Base-by-base conservation (phyloP, 1,284 basidiomycete genomes). In the Boletellus sp. region DNA sequence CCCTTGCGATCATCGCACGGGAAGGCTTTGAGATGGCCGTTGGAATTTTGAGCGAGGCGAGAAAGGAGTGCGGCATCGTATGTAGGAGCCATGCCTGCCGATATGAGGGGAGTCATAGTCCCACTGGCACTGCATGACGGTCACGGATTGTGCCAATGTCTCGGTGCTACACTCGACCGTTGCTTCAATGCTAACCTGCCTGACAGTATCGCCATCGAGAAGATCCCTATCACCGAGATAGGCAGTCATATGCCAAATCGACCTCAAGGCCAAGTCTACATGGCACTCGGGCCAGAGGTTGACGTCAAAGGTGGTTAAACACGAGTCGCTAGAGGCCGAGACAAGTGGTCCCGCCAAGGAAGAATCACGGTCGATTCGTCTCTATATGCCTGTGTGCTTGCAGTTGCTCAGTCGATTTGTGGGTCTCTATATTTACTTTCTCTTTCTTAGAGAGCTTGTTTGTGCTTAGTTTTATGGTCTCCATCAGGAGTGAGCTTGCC, bases 301-400 rank as follows among this genome's bases (percentile, higher is more conserved):
- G 47, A 56, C 48, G 4, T 45, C 46, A 60, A 58, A 73, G 73
- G n/a, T 22, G 26, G 49, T 40, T 51, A 62, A 66, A 47, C 55
- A 63, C 13, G 40, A 18, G 10, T 4, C 44, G 6, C 42, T 52
- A 3, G 65, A 63, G 33, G 67, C 75, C 24, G 83, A 87, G 69
- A 83, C 82, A 60, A 77, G 74, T 19, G 66, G 57, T 2, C 35
- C 43, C 22, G 39, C 64, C 51, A 64, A 63, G 56, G 64, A 62
- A 43, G 73, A 73, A 45, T 62, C 72, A 11, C 74, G 87, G 8
- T 85, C 86, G 0, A 78, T 82, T 46, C 79, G 84, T 43, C 76
- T 90, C n/a, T 85, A 88, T 57, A 89, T 88, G 7, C 89, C 91
- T 81, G 80, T 44, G 91, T 91, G 18, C 63, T 91, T 11, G 85